A percentile compares a stretch with the other conserved stretches of the same genome.
phyloP scores from a whole-genome alignment of 2,329 filamentous ascomycete species.

The Trichoderma koningiopsis region DNA sequence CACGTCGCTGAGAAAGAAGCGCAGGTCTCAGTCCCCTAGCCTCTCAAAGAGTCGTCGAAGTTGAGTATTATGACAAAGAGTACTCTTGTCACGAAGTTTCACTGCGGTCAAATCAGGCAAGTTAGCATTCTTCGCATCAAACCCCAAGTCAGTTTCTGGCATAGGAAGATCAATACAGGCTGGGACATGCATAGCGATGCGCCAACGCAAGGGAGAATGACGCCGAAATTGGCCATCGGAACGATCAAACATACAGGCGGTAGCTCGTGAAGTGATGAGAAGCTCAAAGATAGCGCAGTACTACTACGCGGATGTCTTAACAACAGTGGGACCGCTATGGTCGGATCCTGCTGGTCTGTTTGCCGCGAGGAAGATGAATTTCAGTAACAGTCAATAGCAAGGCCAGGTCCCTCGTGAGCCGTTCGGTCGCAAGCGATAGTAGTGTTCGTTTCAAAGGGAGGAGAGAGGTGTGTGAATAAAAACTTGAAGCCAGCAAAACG shows the following conservation, averaged over 20 bases:
- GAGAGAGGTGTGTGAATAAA: conserved; percentile 11
- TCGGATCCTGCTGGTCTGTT: conserved; percentile 29
- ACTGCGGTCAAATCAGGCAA: conserved; percentile 1
- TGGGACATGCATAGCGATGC: conserved; percentile 21
- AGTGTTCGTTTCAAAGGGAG: not conserved
- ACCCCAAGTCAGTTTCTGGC: not conserved
- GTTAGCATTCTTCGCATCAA: conserved; percentile 26
- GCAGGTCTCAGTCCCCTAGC: not conserved
- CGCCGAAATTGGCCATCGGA: conserved; percentile 25
- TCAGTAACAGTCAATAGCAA: conserved; percentile 26
- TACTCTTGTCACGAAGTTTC: conserved; percentile 5
- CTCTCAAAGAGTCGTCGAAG: not conserved
- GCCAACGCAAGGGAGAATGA: conserved; percentile 24
- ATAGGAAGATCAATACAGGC: conserved; percentile 9
- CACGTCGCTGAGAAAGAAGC: not conserved
- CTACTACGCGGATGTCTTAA: conserved; percentile 24
- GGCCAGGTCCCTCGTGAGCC: not conserved
- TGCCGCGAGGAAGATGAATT: conserved; percentile 32
- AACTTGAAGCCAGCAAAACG: not conserved
- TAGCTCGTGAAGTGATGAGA: conserved; percentile 2
- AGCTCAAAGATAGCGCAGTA: conserved; percentile 27
- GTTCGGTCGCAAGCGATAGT: conserved; percentile 1
- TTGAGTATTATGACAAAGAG: not conserved
- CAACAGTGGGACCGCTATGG: conserved; percentile 16
- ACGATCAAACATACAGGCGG: conserved; percentile 24